These are phyloP conservation scores for Prunus yedoensis DNA, from an alignment of 331 rosid genomes.

Conservation along the genomic window DNA sequence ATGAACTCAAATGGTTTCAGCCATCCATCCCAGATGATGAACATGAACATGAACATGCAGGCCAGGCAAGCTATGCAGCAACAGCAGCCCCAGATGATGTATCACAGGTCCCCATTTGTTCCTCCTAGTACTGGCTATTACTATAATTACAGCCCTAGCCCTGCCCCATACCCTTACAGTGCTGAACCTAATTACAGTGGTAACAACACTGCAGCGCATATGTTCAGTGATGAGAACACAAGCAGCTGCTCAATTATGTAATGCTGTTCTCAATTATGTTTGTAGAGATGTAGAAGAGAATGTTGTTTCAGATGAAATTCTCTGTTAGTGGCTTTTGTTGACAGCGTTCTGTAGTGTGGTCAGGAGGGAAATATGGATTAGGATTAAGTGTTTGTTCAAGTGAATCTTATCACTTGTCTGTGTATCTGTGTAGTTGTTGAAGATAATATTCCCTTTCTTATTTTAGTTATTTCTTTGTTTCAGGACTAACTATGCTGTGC, in stretches of 20 bases:
- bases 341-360: not conserved
- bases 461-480: conserved; percentile 11
- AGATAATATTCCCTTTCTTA: conserved; percentile 26
- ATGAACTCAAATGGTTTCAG: conserved; percentile 62
- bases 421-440: conserved; percentile 34
- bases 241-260: conserved; percentile 84
- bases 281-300: not conserved
- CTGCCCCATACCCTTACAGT: conserved; percentile 33
- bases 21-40: conserved; percentile 49
- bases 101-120: conserved; percentile 60
- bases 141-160: conserved; percentile 41
- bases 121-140: conserved; percentile 81
- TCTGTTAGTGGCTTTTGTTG: conserved; percentile 32
- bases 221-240: conserved; percentile 82
- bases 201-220: conserved; percentile 59
- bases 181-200: conserved; percentile 34
- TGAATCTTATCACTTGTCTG: conserved; percentile 13
- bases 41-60: conserved; percentile 52
- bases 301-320: conserved; percentile 31
- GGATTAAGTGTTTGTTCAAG: conserved; percentile 14
- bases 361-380: conserved; percentile 14
- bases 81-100: conserved; percentile 88
- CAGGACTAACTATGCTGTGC: not conserved
- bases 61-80: conserved; percentile 51
- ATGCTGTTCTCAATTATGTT: not conserved